Percentiles rank a stretch among this genome's conserved stretches.
Evolutionary conservation across 805 yeast species (phyloP).

Genomic region (Wickerhamomyces chambardii): DNA sequence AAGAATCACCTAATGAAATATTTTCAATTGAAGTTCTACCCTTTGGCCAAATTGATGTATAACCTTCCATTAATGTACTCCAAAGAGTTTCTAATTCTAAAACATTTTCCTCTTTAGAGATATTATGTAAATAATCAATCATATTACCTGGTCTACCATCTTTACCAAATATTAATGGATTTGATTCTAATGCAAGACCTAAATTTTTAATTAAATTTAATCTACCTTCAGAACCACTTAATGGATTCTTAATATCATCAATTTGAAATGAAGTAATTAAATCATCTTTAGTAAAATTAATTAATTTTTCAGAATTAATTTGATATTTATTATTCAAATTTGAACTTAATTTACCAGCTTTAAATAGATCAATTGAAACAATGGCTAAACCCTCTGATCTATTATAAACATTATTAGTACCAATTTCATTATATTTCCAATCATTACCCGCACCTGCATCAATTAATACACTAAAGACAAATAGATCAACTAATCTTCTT

Average conservation of each 20-base stretch:
- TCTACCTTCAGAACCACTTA: slow-evolving; percentile 50
- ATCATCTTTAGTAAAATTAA: slow-evolving; percentile 22
- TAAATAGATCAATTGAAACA: slow-evolving; percentile 47
- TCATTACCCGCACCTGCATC: slow-evolving; percentile 64
- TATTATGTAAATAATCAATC: slow-evolving; percentile 34
- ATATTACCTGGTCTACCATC: slow-evolving; percentile 44
- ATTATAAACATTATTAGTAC: slow-evolving; percentile 19
- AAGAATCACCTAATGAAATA: slow-evolving; percentile 51
- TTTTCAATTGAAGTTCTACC: slow-evolving; percentile 45
- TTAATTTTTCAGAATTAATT: slow-evolving; percentile 35
- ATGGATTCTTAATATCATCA: slow-evolving; percentile 29
- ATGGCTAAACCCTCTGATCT: slow-evolving; percentile 62
- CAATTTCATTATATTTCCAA: slow-evolving; percentile 40
- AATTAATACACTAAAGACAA: slow-evolving; percentile 49
- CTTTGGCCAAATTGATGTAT: slow-evolving; percentile 53
- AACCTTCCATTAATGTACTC: slow-evolving; percentile 46
- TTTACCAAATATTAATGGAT: slow-evolving; percentile 34
- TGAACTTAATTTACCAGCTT: slow-evolving; percentile 34
- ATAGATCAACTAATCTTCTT: slow-evolving; percentile 44
- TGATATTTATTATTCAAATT: slow-evolving; percentile 24
- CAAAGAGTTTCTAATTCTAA: slow-evolving; percentile 41
- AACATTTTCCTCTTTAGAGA: slow-evolving; percentile 7
- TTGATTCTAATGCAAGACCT: slow-evolving; percentile 34
- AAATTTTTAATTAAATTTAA: slow-evolving; percentile 33
- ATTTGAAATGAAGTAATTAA: slow-evolving; percentile 39